These are phyloP conservation scores for Entomortierella chlamydospora DNA, from an alignment of 192 early-diverging fungal genomes.

Conservation along the genomic window DNA sequence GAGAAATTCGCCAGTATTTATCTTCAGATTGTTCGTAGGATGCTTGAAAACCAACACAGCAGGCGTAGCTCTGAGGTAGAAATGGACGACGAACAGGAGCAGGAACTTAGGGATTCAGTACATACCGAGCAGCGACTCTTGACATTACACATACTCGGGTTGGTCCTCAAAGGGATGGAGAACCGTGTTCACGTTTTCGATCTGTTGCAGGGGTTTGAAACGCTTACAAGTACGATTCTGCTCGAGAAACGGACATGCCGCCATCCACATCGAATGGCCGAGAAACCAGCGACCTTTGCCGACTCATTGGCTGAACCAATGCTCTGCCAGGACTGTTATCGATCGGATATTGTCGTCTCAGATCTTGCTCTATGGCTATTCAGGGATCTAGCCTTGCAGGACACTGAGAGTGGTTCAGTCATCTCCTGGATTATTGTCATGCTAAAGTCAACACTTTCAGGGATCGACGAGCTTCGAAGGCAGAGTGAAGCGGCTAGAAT, in stretches of 20 bases:
- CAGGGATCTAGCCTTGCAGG: slow-evolving; percentile 34
- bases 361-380: slow-evolving; percentile 55
- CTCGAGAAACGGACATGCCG: slow-evolving; percentile 40
- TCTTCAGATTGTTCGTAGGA: slow-evolving; percentile 46
- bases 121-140: slow-evolving; percentile 54
- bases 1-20: slow-evolving; percentile 55
- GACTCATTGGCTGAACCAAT: slow-evolving; percentile 19
- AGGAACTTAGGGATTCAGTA: slow-evolving; percentile 44
- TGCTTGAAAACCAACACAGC: slow-evolving; percentile 27
- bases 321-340: slow-evolving; percentile 45
- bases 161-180: slow-evolving; percentile 47
- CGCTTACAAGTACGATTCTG: slow-evolving; percentile 36
- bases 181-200: slow-evolving; percentile 46
- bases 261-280: slow-evolving; percentile 6
- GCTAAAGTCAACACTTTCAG: slow-evolving; percentile 41
- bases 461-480: slow-evolving; percentile 32
- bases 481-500: slow-evolving; percentile 28
- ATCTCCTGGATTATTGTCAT: slow-evolving; percentile 41
- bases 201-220: slow-evolving; percentile 53
- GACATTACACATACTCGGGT: slow-evolving; percentile 44
- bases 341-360: slow-evolving; percentile 49
- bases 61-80: background rate
- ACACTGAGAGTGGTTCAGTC: slow-evolving; percentile 14
- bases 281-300: slow-evolving; percentile 20
- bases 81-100: slow-evolving; percentile 19